Evolutionary conservation across 306 rosid genomes (phyloP), one percentile per base, ranked within the genome.

Genomic region (Inga oerstediana): DNA sequence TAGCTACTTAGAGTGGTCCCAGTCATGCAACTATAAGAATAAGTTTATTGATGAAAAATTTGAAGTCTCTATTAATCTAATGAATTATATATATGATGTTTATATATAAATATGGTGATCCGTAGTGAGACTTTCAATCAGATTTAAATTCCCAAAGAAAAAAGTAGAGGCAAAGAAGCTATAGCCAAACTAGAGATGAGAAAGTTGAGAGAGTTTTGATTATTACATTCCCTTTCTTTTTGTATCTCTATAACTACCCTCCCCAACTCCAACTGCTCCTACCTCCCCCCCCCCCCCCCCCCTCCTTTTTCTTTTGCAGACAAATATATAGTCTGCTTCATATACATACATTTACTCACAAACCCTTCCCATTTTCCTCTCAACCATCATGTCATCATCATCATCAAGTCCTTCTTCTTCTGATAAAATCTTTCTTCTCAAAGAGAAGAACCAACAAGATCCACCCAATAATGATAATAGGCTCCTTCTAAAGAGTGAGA

Each of bases 131-230:
- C 44, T 66, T 66, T 16, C 41, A 66, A 66, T 4, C 54, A 43
- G 9, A n/a, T 44, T 43, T 71, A 43, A 71, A 22, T 43, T 71
- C 45, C 75, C 75, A 44, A n/a, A 6, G 7, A n/a, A 87, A 88
- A 88, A 88, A 81, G 89, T 88, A 74, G 45, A 22, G 64, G 86
- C 82, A 83, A 70, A 62, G 85, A 87, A 71, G 75, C 56, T 44
- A 44, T 44, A 70, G 77, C 75, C 73, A 70, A 46, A 27, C 27
- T 41, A 2, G 52, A 20, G 52, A n/a, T 41, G 0, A 10, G 14
- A 43, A 44, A 30, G 74, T 74, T 35, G 72, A 49, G 27, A 84
- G 74, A 45, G 75, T 71, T 85, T 44, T 77, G 20, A 85, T 68
- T 16, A 85, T 58, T 65, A 76, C 58, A 62, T 81, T 46, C 83